Percentiles rank a stretch among this genome's conserved stretches.
Evolutionary conservation across 208 protist species (phyloP).

Genomic region (Blastocrithidia nonstop): DNA sequence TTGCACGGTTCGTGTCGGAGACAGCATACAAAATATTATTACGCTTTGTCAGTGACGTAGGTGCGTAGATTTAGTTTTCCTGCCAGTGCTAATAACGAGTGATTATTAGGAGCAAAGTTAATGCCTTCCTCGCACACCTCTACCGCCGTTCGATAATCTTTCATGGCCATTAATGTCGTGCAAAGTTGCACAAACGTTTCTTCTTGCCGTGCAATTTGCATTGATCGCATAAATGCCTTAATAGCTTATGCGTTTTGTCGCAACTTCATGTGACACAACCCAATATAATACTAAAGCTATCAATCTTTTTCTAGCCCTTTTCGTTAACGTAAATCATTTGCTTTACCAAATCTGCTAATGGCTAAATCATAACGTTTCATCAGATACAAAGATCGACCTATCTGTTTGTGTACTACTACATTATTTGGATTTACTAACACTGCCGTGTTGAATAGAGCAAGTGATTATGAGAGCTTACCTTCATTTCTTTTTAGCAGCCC

Average conservation of each 20-base stretch:
- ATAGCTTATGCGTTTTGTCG: too few relatives aligned
- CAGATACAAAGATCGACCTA: conserved; percentile 81
- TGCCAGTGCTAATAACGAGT: conserved; percentile 84
- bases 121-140: conserved; percentile 76
- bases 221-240: conserved; percentile 80
- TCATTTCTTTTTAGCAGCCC: conserved; percentile 83
- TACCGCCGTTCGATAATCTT: conserved; percentile 49
- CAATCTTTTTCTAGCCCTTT: conserved; percentile 61
- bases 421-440: conserved; percentile 84
- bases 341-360: conserved; percentile 79
- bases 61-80: conserved; percentile 85
- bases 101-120: conserved; percentile 81
- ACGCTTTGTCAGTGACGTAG: conserved; percentile 65
- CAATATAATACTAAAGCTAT: conserved; percentile 86
- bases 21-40: conserved; percentile 84
- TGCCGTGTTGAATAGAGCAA: conserved; percentile 86
- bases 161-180: conserved; percentile 48
- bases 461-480: conserved; percentile 88
- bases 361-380: conserved; percentile 86
- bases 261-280: conserved; percentile 80
- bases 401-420: conserved; percentile 82
- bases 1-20: conserved; percentile 85
- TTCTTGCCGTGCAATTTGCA: conserved; percentile 82
- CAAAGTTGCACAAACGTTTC: conserved; percentile 84
- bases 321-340: conserved; percentile 23